Evolutionary conservation across 1,284 basidiomycete genomes (phyloP), one percentile per base, ranked within the genome.

Genomic region (Vanrija pseudolonga): DNA sequence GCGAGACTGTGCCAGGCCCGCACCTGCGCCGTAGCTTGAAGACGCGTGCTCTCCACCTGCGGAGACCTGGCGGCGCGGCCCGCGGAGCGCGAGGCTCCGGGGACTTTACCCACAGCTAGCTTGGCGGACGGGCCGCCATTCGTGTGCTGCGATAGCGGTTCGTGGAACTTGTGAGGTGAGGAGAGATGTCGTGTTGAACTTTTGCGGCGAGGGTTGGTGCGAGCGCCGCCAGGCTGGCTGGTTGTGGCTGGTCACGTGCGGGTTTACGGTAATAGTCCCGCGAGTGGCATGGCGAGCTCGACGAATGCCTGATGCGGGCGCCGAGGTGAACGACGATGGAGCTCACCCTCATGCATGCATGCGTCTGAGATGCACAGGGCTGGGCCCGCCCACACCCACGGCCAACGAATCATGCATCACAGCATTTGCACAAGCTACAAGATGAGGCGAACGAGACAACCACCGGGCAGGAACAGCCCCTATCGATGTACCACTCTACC

Each of bases 71-170:
- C 28, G 57, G 50, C 36, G 41, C 18, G 28, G 50, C 53, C 26
- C 47, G 24, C 23, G 28, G 26, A 47, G 42, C 38, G 58, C 57
- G 42, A 32, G 57, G 69, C 72, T 74, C 72, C 72, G 72, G 72
- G 70, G 72, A 74, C 72, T 74, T 74, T 74, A 64, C 63, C 72
- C 72, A 72, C 72, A 74, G 72, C 66, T 60, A 67, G 50, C 38
- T 3, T 45, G 24, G 53, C 63, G 49, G 55, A 56, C 47, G 36
- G 52, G 24, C 18, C 8, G 59, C 43, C 44, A 69, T 71, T 23
- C 60, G 70, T 68, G 59, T 66, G 63, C 70, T 73, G 71, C 71
- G 72, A 71, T 52, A 65, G 66, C 70, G 72, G 72, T 74, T 74
- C 67, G 69, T 73, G 70, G 60, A 56, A 54, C 53, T 58, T 57